Percentiles rank a stretch among this genome's conserved stretches.
phyloP scores from a whole-genome alignment of 2,329 filamentous ascomycete species.

The Diplodia scrobiculata region DNA sequence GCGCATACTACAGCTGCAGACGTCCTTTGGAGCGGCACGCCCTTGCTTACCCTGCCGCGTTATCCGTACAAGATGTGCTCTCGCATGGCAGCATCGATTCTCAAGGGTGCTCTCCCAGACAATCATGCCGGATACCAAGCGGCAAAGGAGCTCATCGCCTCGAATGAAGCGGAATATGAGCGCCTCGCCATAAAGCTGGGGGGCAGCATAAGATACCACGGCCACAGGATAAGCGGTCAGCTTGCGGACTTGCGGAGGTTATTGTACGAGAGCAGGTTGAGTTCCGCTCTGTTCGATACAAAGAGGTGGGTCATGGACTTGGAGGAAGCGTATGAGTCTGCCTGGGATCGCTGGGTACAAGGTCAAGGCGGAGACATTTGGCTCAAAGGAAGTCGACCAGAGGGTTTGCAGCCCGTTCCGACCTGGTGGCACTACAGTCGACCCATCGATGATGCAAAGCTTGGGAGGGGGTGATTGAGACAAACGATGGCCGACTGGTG shows the following conservation, averaged over 20 bases:
- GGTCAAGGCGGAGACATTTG: constrained; percentile 93
- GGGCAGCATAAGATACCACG: constrained; percentile 39
- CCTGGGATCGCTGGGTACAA: constrained; percentile 84
- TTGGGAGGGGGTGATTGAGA: neutral
- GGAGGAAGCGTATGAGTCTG: constrained; percentile 82
- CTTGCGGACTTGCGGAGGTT: constrained; percentile 77
- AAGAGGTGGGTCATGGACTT: constrained; percentile 86
- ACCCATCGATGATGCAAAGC: neutral
- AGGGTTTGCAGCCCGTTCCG: constrained; percentile 4
- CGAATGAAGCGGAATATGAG: constrained; percentile 82
- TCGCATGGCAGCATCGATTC: constrained; percentile 93
- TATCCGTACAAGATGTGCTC: constrained; percentile 99
- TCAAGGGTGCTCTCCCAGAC: constrained; percentile 83
- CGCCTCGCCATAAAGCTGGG: constrained; percentile 51
- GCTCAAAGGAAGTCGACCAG: constrained; percentile 51
- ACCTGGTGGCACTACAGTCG: constrained; percentile 20
- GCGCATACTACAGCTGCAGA: constrained; percentile 97
- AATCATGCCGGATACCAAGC: constrained; percentile 66
- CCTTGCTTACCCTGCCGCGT: constrained; percentile 82
- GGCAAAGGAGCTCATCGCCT: constrained; percentile 74
- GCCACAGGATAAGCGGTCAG: constrained; percentile 57
- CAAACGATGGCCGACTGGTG: neutral
- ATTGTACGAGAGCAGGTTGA: constrained; percentile 81
- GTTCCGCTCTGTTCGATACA: constrained; percentile 87
- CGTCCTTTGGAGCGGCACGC: constrained; percentile 93